Base-by-base conservation (phyloP, 2,329 filamentous ascomycete genomes). In the Acrodontium crateriforme region DNA sequence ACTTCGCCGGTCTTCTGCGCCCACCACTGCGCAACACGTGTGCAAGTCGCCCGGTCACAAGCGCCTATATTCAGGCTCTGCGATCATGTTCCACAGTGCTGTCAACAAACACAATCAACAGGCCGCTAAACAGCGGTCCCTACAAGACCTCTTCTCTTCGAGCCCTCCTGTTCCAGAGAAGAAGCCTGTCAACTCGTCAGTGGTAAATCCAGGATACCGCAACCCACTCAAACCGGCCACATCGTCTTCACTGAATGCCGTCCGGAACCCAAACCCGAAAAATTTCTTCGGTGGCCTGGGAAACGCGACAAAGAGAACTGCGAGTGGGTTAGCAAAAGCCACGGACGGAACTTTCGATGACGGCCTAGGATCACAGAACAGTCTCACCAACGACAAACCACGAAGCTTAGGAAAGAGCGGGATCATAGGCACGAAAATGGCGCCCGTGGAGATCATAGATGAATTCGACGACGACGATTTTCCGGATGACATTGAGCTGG, bases 391-490 rank as follows among this genome's bases (percentile, higher is more conserved):
- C 30, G 28, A 4, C 26, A 39, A n/a, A 35, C 29, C 11, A 24
- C n/a, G 9, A n/a, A 25, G 11, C 46, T 5, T 67, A 78, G 7
- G 70, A 67, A 22, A 4, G 13, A 8, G n/a, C 20, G 20, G 10
- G 13, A 22, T n/a, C n/a, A n/a, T n/a, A n/a, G n/a, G n/a, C n/a
- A n/a, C n/a, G n/a, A n/a, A n/a, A n/a, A n/a, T n/a, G n/a, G n/a
- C n/a, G n/a, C n/a, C n/a, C n/a, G n/a, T n/a, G 8, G 13, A n/a
- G 20, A 22, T 15, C 29, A 16, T 31, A 34, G 22, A 19, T 32
- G 11, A 26, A 35, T 79, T 84, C 37, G 70, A 74, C 34, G 79
- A 84, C 37, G 75, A 87, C 42, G 85, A 93, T 47, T 89, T 92
- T 40, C 82, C 83, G 44, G 80, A 87, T 47, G 84, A 93, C 41